These are phyloP conservation scores for Schizosaccharomyces versatilis DNA, from an alignment of 1,139 yeast species.

Conservation along the genomic window DNA sequence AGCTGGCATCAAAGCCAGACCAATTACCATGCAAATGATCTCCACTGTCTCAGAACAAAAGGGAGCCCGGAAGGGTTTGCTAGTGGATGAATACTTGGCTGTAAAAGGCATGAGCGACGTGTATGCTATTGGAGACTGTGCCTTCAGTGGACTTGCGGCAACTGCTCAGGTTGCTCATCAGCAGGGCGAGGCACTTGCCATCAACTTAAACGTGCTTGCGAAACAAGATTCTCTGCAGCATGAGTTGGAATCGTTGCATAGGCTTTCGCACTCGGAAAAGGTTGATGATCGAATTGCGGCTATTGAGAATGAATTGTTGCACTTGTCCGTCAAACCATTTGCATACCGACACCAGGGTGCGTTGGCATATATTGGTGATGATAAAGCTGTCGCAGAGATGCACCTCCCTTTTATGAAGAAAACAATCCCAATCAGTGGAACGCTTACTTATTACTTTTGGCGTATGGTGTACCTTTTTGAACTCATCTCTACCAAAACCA, in stretches of 20 bases:
- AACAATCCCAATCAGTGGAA: slow-evolving; percentile 55
- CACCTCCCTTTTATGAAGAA: slow-evolving; percentile 60
- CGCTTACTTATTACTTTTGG: slow-evolving; percentile 79
- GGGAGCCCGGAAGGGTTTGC: slow-evolving; percentile 71
- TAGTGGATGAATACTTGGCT: slow-evolving; percentile 61
- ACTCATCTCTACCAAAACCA: slow-evolving; percentile 78
- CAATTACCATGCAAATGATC: slow-evolving; percentile 46
- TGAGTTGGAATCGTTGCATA: slow-evolving; percentile 21
- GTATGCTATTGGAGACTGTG: slow-evolving; percentile 85
- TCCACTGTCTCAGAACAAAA: slow-evolving; percentile 57
- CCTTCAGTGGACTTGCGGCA: slow-evolving; percentile 73
- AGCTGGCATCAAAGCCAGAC: slow-evolving; percentile 84
- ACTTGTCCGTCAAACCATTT: slow-evolving; percentile 23
- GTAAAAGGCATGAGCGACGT: slow-evolving; percentile 69
- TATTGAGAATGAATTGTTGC: slow-evolving; percentile 45
- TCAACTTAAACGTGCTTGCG: slow-evolving; percentile 45
- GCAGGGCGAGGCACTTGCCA: slow-evolving; percentile 68
- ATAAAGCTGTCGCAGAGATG: slow-evolving; percentile 81
- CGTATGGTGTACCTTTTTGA: slow-evolving; percentile 78
- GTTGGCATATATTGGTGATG: slow-evolving; percentile 55
- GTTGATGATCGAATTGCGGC: slow-evolving; percentile 24
- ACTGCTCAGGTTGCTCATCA: slow-evolving; percentile 96
- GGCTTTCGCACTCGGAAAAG: slow-evolving; percentile 20
- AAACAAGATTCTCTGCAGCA: slow-evolving; percentile 40
- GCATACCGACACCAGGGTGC: slow-evolving; percentile 39